A percentile compares a stretch with the other conserved stretches of the same genome.
Conservation (phyloP, 2,329 filamentous ascomycete genomes). For the Aspergillus awamori region DNA sequence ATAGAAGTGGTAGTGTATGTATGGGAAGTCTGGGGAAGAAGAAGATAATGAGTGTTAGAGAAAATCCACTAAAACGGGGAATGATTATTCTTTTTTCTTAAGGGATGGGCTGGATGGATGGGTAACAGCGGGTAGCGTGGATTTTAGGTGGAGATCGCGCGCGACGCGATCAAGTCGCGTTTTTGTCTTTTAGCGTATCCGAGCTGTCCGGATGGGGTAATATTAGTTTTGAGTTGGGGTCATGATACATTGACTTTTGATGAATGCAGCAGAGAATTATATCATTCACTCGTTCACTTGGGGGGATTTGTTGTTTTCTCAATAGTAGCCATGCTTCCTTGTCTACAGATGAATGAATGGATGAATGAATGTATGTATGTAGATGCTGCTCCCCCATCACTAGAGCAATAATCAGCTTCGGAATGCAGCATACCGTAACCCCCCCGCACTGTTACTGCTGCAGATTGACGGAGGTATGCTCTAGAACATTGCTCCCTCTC, state of each 20-base stretch:
- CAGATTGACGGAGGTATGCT: neutral
- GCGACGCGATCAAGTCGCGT: slow-evolving; percentile 25
- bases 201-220: slow-evolving; percentile 19
- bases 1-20: neutral
- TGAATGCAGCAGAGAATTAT: neutral
- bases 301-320: neutral
- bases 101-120: slow-evolving; percentile 3
- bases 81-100: slow-evolving; percentile 12
- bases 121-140: slow-evolving; percentile 5
- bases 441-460: neutral
- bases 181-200: slow-evolving; percentile 13
- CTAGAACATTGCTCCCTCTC: neutral
- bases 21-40: neutral
- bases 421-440: slow-evolving; percentile 19
- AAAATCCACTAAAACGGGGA: neutral
- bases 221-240: neutral
- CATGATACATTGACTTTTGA: neutral
- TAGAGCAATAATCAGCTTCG: slow-evolving; percentile 15
- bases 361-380: neutral
- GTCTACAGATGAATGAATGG: neutral
- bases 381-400: slow-evolving; percentile 11
- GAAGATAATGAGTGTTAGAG: neutral
- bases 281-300: neutral
- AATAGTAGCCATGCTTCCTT: no score
- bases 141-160: slow-evolving; percentile 11